These are phyloP conservation scores for Albatrellus ellisii DNA, from an alignment of 768 basidiomycete species.

Conservation along the genomic window DNA sequence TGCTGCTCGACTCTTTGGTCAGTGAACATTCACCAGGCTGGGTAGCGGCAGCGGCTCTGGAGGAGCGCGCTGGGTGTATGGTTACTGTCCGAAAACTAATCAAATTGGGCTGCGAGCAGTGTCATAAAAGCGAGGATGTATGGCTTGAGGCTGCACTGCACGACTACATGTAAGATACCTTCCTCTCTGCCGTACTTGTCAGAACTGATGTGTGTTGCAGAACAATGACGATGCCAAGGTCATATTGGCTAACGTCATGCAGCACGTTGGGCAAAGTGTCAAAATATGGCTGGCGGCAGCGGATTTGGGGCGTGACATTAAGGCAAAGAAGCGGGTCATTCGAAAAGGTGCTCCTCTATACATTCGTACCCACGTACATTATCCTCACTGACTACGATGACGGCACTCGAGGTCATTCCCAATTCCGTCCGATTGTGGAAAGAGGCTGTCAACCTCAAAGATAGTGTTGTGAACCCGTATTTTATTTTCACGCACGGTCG, in stretches of 20 bases:
- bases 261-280: constrained; percentile 88
- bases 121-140: constrained; percentile 92
- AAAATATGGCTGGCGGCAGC: constrained; percentile 95
- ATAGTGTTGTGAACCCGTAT: constrained; percentile 81
- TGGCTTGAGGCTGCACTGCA: constrained; percentile 99
- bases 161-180: constrained; percentile 64
- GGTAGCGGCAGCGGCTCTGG: constrained; percentile 94
- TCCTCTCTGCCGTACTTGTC: background rate
- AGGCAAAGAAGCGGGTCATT: constrained; percentile 82
- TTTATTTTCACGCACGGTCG: constrained; percentile 86
- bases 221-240: constrained; percentile 90
- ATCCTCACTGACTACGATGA: background rate
- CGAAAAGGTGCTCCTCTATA: constrained; percentile 58
- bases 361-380: background rate
- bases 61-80: constrained; percentile 95
- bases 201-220: constrained; percentile 25
- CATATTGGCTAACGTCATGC: constrained; percentile 86
- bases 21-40: constrained; percentile 97
- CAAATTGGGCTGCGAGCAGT: constrained; percentile 87
- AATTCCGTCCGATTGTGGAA: constrained; percentile 98
- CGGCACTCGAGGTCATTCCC: constrained; percentile 93
- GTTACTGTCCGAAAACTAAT: constrained; percentile 90
- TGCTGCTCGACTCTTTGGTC: constrained; percentile 91
- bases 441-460: constrained; percentile 93
- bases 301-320: constrained; percentile 73